phyloP scores from a whole-genome alignment of 768 basidiomycete species.

The Russula earlei region DNA sequence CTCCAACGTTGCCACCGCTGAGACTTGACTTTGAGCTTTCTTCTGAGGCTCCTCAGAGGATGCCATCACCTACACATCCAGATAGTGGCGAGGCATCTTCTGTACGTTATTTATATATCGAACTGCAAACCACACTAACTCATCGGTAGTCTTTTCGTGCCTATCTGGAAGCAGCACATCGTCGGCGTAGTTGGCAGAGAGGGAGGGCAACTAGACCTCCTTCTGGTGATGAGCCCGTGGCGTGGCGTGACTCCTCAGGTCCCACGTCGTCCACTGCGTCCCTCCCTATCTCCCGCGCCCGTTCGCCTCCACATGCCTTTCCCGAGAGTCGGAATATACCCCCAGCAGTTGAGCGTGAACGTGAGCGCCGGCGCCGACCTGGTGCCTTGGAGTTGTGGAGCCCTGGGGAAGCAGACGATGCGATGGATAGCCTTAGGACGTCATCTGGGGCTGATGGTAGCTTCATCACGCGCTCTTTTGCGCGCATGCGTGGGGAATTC shows the following conservation, averaged over 20 bases:
- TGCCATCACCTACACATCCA: background rate
- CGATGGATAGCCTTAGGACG: background rate
- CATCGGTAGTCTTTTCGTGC: conserved; percentile 6
- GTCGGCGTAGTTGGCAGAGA: conserved; percentile 12
- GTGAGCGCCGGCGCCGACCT: conserved; percentile 1
- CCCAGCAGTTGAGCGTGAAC: conserved; percentile 1
- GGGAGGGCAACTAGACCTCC: background rate
- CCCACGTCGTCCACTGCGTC: background rate
- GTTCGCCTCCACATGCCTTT: conserved; percentile 5
- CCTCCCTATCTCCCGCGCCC: conserved; percentile 10
- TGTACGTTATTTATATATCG: background rate
- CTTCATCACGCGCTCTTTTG: background rate
- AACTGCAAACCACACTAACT: background rate
- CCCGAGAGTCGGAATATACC: conserved; percentile 4
- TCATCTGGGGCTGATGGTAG: background rate
- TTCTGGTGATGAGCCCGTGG: background rate
- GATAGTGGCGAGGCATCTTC: background rate
- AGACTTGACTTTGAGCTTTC: conserved; percentile 11
- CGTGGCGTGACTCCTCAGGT: conserved; percentile 6
- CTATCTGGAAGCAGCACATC: conserved; percentile 4
- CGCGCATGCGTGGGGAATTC: conserved; percentile 6
- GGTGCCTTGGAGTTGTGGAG: conserved; percentile 1
- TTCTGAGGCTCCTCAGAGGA: conserved; percentile 1
- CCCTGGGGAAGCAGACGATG: conserved; percentile 6
- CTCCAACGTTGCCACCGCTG: conserved; percentile 19